phyloP scores from a whole-genome alignment of 257 asterid species.

The Nicotiana tabacum region DNA sequence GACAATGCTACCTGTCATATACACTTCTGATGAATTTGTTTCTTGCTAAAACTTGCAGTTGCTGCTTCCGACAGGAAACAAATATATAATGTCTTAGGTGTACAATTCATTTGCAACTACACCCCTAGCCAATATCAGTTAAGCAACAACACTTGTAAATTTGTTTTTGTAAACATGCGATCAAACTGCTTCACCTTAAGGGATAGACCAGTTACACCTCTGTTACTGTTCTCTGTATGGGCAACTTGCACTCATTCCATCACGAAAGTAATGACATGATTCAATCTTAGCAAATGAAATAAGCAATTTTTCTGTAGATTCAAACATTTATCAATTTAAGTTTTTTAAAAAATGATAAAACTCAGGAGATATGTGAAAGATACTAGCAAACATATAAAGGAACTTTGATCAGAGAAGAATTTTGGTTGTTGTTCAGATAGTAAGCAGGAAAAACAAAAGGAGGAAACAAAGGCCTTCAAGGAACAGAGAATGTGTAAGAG shows the following conservation, averaged over 20 bases:
- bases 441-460: not conserved
- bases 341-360: not conserved
- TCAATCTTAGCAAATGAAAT: constrained; percentile 1
- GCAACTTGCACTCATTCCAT: not conserved
- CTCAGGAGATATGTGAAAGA: not conserved
- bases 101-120: not conserved
- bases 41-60: not conserved
- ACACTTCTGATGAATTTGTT: not conserved
- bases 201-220: not conserved
- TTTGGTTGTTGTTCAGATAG: not conserved
- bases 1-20: not conserved
- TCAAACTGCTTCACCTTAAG: not conserved
- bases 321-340: not conserved
- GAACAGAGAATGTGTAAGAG: not conserved
- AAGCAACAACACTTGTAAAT: not conserved
- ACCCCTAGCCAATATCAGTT: not conserved
- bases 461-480: not conserved
- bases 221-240: not conserved
- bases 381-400: not conserved
- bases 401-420: not conserved
- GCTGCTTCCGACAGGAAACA: not conserved
- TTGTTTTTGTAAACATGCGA: not conserved
- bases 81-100: not conserved
- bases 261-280: not conserved
- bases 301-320: not conserved